phyloP scores from a whole-genome alignment of 768 basidiomycete genomes.

The Rhodotorula taiwanensis region DNA sequence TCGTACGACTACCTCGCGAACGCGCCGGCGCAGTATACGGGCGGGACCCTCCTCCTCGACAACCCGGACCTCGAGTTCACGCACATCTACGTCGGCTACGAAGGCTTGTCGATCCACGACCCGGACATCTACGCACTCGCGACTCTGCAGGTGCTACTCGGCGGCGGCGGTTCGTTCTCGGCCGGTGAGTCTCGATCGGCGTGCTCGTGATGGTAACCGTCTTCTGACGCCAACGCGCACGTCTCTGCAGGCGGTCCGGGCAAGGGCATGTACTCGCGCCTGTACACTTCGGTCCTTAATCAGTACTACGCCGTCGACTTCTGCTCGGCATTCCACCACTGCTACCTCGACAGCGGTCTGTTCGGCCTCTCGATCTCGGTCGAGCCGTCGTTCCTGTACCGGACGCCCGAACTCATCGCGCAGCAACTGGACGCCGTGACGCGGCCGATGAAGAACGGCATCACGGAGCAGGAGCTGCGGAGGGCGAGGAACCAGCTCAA shows the following conservation, averaged over 20 bases:
- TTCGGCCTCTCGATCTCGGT: slow-evolving; percentile 88
- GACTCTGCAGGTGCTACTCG: slow-evolving; percentile 87
- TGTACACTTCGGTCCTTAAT: slow-evolving; percentile 93
- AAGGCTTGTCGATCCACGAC: slow-evolving; percentile 82
- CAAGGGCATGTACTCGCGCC: slow-evolving; percentile 96
- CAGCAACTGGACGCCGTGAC: slow-evolving; percentile 79
- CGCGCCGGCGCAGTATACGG: slow-evolving; percentile 59
- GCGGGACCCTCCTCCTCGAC: slow-evolving; percentile 66
- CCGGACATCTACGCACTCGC: slow-evolving; percentile 88
- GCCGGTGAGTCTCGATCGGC: slow-evolving; percentile 50
- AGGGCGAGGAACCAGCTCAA: slow-evolving; percentile 95
- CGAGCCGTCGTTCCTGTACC: slow-evolving; percentile 54
- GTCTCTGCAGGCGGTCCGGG: slow-evolving; percentile 70
- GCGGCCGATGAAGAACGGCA: slow-evolving; percentile 47
- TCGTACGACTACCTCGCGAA: slow-evolving; percentile 42
- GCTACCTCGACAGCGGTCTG: slow-evolving; percentile 86
- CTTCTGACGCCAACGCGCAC: not conserved
- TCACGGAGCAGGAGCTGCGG: slow-evolving; percentile 57
- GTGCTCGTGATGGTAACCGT: not conserved
- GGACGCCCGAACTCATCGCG: slow-evolving; percentile 74
- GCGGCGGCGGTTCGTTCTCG: slow-evolving; percentile 93
- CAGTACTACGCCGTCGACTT: slow-evolving; percentile 89
- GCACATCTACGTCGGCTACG: slow-evolving; percentile 86
- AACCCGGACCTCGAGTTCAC: slow-evolving; percentile 62
- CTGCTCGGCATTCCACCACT: slow-evolving; percentile 94